phyloP scores from a whole-genome alignment of 75 land plant genomes.

The Pinus albicaulis region DNA sequence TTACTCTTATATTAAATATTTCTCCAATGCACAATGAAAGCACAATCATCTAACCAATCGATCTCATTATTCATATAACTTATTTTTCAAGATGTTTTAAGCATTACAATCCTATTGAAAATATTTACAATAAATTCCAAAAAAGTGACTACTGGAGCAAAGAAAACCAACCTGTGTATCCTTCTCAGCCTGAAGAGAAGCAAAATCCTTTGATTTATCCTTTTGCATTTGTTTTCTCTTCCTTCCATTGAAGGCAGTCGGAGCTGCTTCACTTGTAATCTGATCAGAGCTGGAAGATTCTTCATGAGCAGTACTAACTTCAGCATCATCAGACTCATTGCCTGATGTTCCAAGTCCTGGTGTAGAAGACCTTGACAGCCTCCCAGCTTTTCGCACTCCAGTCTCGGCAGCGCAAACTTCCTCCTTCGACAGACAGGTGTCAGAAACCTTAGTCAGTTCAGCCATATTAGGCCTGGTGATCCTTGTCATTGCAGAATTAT shows the following conservation, averaged over 20 bases:
- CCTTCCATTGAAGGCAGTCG: constrained; percentile 29
- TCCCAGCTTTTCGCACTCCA: constrained; percentile 12
- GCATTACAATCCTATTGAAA: neutral
- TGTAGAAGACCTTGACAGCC: constrained; percentile 7
- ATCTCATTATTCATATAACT: constrained; percentile 4
- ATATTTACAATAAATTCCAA: neutral
- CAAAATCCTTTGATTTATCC: constrained; percentile 34
- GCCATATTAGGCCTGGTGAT: constrained; percentile 28
- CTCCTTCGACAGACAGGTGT: constrained; percentile 10
- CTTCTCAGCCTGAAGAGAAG: constrained; percentile 13
- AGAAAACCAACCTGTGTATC: constrained; percentile 27
- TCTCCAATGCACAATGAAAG: neutral
- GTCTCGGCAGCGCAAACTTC: neutral
- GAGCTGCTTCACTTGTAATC: constrained; percentile 22
- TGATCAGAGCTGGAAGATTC: constrained; percentile 57
- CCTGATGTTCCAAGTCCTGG: constrained; percentile 14
- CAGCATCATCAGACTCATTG: constrained; percentile 48
- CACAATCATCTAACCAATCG: neutral
- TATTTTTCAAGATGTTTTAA: neutral
- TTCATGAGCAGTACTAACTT: constrained; percentile 48
- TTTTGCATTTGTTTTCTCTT: constrained; percentile 53
- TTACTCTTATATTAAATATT: neutral
- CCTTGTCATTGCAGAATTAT: constrained; percentile 29
- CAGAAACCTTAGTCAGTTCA: constrained; percentile 13
- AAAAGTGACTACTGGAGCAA: neutral